Evolutionary conservation across 192 early-diverging fungal species (phyloP).

Genomic region (Coemansia sp.): DNA sequence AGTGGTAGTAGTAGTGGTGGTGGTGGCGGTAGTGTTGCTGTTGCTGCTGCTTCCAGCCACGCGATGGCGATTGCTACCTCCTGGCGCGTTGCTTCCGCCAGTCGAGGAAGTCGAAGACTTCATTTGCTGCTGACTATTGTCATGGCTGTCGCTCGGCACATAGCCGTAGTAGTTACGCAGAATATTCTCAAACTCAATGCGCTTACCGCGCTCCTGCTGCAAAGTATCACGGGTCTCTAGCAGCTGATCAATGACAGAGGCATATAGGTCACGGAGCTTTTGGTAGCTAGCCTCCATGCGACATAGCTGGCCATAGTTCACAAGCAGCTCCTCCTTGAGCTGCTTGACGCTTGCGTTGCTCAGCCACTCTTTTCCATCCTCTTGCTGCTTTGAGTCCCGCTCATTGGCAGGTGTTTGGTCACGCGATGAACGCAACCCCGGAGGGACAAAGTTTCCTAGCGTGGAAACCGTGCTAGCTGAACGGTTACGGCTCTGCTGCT

Average conservation of each 20-base stretch:
- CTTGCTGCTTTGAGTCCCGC: not conserved
- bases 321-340: conserved; percentile 49
- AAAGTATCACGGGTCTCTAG: conserved; percentile 37
- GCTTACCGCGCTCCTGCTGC: conserved; percentile 43
- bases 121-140: not conserved
- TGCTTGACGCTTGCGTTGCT: conserved; percentile 30
- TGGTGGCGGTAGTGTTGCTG: no score
- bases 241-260: conserved; percentile 47
- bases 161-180: conserved; percentile 46
- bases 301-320: conserved; percentile 50
- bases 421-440: conserved; percentile 37
- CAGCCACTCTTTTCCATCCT: conserved; percentile 33
- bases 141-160: conserved; percentile 9
- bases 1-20: no score
- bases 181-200: conserved; percentile 29
- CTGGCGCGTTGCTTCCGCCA: not conserved
- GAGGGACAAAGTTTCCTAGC: conserved; percentile 37
- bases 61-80: not conserved
- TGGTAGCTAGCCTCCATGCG: conserved; percentile 53
- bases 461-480: conserved; percentile 35
- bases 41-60: conserved; percentile 1
- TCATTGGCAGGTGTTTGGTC: not conserved
- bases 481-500: conserved; percentile 22
- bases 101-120: not conserved
- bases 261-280: conserved; percentile 49